These are phyloP conservation scores for Nicotiana rustica DNA, from an alignment of 305 asterid species.

Conservation along the genomic window DNA sequence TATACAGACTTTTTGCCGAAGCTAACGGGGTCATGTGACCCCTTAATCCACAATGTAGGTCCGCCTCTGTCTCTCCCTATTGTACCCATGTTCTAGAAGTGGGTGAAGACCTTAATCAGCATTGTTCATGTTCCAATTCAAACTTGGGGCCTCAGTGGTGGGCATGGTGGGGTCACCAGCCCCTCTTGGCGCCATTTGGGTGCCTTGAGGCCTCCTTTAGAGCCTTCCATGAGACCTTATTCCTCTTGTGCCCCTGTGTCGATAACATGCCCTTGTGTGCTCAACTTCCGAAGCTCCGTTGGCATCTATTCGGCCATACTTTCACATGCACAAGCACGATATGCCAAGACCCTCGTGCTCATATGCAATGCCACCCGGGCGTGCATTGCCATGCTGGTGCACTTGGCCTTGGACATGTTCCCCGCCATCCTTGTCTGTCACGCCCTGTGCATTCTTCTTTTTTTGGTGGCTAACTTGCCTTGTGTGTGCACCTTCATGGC, in stretches of 20 bases:
- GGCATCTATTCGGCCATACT: background rate
- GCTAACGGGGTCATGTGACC: too few relatives aligned
- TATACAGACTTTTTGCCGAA: too few relatives aligned
- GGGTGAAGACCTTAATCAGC: constrained; percentile 9
- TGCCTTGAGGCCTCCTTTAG: background rate
- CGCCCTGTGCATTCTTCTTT: background rate
- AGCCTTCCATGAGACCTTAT: background rate
- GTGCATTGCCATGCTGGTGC: background rate
- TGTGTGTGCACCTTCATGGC: background rate
- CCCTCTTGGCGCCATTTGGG: background rate
- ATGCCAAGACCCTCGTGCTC: background rate
- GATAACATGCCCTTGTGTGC: background rate
- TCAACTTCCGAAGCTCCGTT: background rate
- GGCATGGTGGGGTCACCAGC: background rate
- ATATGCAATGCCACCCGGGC: background rate
- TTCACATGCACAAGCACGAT: background rate
- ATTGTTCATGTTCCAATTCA: background rate
- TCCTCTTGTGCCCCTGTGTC: background rate
- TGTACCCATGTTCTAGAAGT: background rate
- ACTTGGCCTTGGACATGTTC: background rate
- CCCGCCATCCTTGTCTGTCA: background rate
- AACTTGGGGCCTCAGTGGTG: background rate
- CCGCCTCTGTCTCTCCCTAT: background rate
- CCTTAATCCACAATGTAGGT: too few relatives aligned
- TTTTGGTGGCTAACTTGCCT: background rate